Conservation (phyloP, 306 rosid species). For the Cucurbita moschata region DNA sequence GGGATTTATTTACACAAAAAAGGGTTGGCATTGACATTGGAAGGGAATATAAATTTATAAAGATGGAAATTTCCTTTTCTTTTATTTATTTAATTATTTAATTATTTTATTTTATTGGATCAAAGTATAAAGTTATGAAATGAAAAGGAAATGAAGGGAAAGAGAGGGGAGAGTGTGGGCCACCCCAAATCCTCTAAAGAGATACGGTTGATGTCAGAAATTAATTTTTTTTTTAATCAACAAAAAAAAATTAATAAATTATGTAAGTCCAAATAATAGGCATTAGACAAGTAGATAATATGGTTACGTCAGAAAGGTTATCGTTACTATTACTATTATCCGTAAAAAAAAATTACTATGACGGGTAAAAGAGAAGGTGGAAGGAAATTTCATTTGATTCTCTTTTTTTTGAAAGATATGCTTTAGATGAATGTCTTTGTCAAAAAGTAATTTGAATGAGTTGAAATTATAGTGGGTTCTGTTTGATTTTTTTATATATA, state of each 20-base stretch:
- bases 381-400: constrained; percentile 2
- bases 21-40: neutral
- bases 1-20: constrained; percentile 16
- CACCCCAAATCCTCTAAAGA: constrained; percentile 58
- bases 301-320: too few relatives aligned
- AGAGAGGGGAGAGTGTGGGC: constrained; percentile 9
- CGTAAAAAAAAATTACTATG: too few relatives aligned
- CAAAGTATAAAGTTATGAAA: constrained; percentile 16
- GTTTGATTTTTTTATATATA: neutral
- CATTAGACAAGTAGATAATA: too few relatives aligned
- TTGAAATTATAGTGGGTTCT: constrained; percentile 2
- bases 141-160: constrained; percentile 15
- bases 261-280: too few relatives aligned
- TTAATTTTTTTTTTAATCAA: neutral
- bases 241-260: neutral
- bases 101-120: neutral
- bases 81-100: neutral
- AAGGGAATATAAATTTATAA: neutral
- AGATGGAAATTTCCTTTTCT: neutral
- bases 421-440: constrained; percentile 6
- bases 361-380: too few relatives aligned
- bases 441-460: constrained; percentile 7
- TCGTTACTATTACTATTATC: too few relatives aligned
- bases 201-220: constrained; percentile 84
- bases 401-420: neutral